Evolutionary conservation across 257 asterid genomes (phyloP).

Genomic region (Parsonsia alboflavescens): DNA sequence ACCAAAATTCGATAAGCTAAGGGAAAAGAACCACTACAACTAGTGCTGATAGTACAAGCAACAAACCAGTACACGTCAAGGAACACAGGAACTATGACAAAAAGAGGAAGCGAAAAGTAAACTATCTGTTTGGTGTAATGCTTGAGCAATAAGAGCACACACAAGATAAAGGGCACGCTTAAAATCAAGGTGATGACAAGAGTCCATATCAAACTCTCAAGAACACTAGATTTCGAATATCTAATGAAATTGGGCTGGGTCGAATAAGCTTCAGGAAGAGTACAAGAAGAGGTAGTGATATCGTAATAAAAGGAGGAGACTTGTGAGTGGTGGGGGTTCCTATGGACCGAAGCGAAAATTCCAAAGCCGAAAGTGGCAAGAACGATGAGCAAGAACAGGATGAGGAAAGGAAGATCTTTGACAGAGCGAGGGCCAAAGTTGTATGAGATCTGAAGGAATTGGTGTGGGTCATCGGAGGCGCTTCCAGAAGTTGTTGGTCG

Average conservation of each 20-base stretch:
- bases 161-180: slow-evolving; percentile 54
- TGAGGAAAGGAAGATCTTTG: slow-evolving; percentile 64
- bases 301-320: slow-evolving; percentile 50
- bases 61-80: slow-evolving; percentile 84
- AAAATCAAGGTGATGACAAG: slow-evolving; percentile 61
- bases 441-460: slow-evolving; percentile 88
- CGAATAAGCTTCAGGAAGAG: slow-evolving; percentile 18
- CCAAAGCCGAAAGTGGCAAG: slow-evolving; percentile 72
- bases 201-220: slow-evolving; percentile 75
- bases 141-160: slow-evolving; percentile 65
- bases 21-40: slow-evolving; percentile 72
- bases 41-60: slow-evolving; percentile 71
- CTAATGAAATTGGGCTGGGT: slow-evolving; percentile 25
- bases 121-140: slow-evolving; percentile 86
- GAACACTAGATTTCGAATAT: slow-evolving; percentile 32
- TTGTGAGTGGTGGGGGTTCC: slow-evolving; percentile 56
- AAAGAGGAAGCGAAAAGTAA: slow-evolving; percentile 76
- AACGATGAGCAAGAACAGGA: slow-evolving; percentile 56
- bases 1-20: slow-evolving; percentile 60
- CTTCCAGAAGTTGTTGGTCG: slow-evolving; percentile 43
- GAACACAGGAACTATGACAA: slow-evolving; percentile 66
- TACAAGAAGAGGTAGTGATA: slow-evolving; percentile 53
- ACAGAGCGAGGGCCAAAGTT: slow-evolving; percentile 61
- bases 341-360: slow-evolving; percentile 66
- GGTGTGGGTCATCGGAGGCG: slow-evolving; percentile 55